Base-by-base conservation (phyloP, 1,284 basidiomycete species). In the Pseudozyma pruni region DNA sequence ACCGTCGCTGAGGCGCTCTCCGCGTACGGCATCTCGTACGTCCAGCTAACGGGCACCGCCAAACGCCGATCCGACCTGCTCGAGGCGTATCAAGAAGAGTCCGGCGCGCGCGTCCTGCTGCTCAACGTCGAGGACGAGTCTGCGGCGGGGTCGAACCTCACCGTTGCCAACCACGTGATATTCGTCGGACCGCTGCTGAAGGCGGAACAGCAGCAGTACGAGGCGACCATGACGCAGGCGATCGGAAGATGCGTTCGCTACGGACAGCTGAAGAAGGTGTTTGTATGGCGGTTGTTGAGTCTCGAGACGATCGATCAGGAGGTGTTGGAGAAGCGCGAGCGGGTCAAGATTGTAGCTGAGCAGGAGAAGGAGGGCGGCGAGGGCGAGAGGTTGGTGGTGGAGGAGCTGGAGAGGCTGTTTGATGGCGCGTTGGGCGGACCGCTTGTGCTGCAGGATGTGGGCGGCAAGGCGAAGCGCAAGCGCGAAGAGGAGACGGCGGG, bases 61-160 rank as follows among this genome's bases (percentile, higher is more conserved):
- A 64, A 55, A 37, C 46, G 46, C 8, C 51, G 74, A 9, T 70
- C 63, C 5, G 60, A 72, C 39, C 40, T 63, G 31, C 48, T 76
- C 13, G 71, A 69, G 23, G 54, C 72, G 94, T 95, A 87, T 92
- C 96, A 84, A 87, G 61, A 62, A 23, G 74, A 90, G 57, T 85
- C 88, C 0, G 57, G 73, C 2, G 78, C 81, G 70, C 89, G 92
- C 9, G 93, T 96, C 2, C 85, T 97, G 29, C 85, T 97, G 51
- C 85, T 97, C 60, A 93, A 92, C 75, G 90, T 95, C 64, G 93
- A 91, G 87, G 93, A 95, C 83, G 92, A 95, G 80, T 93, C 90
- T 60, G 93, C 94, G 2, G 92, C 92, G 46, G 94, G 94, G 89
- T 92, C 69, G 66, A 97, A 97, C 81, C 84, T 97, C 76, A 96